phyloP scores from a whole-genome alignment of 169 alveolate genomes.

The Eimeria sp. region DNA sequence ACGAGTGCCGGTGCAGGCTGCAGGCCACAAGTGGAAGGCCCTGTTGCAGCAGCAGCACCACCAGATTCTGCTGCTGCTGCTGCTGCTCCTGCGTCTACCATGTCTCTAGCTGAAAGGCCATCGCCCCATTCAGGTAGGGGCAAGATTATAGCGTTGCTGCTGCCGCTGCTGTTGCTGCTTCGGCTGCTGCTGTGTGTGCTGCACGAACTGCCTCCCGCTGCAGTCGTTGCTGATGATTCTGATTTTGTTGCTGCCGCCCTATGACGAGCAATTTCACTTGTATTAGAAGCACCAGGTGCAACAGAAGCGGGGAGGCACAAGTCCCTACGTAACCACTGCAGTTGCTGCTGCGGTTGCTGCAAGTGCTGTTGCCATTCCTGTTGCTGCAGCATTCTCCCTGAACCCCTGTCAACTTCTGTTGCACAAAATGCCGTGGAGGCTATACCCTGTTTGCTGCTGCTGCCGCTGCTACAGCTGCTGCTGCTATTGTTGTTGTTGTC shows the following conservation, averaged over 20 bases:
- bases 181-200: conserved; percentile 15
- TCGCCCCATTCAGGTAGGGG: conserved; percentile 15
- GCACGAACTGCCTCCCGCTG: not conserved
- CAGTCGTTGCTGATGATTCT: conserved; percentile 1
- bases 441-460: conserved; percentile 5
- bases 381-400: not conserved
- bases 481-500: not conserved
- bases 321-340: not conserved
- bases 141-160: conserved; percentile 14
- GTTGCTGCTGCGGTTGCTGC: conserved; percentile 4
- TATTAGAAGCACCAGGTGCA: not conserved
- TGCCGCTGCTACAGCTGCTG: conserved; percentile 43
- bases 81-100: not conserved
- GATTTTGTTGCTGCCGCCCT: conserved; percentile 19
- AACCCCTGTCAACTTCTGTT: not conserved
- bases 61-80: not conserved
- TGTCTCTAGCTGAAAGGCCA: not conserved
- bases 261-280: not conserved
- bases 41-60: not conserved
- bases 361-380: not conserved
- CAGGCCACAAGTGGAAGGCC: not conserved
- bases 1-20: not conserved
- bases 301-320: not conserved
- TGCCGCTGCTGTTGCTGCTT: conserved; percentile 40
- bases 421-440: not conserved